Evolutionary conservation across 805 yeast genomes (phyloP), one percentile per base, ranked within the genome.

Genomic region (Lipomyces chichibuensis): DNA sequence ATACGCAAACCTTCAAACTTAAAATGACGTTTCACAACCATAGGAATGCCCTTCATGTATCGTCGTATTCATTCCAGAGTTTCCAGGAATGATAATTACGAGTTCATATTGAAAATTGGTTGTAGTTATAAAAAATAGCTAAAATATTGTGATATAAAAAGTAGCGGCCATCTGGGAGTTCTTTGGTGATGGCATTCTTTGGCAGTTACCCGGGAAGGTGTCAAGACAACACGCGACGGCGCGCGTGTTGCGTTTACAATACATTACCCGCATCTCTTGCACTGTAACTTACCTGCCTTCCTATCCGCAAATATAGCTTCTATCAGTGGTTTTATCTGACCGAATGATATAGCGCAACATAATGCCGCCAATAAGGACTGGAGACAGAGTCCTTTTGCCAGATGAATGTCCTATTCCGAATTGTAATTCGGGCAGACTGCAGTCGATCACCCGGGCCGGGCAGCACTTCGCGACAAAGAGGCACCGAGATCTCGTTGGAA

Each of bases 401-500:
- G 57, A 54, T 32, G 57, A 54, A 54, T 54, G 57, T 33, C 57
- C 57, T 8, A 54, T 54, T 33, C 37, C 33, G 37, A 33, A 33
- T 17, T 54, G 57, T 17, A 54, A n/a, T 54, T 54, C 57, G 8
- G 57, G 37, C n/a, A 54, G 57, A 54, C 37, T 54, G 37, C 57
- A n/a, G 6, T 54, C 57, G 37, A 54, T 54, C 33, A 17, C 37
- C 11, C 33, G 37, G 11, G 57, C 57, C 2, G 37, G 57, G n/a
- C 43, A 54, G 11, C 57, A 54, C 37, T 54, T 54, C 37, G 37
- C 57, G n/a, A 54, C 37, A 17, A 54, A 33, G 57, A 54, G 57
- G 17, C 57, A 54, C 37, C 33, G 57, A n/a, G 57, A 54, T 7
- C 37, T 54, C n/a, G 57, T n/a, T 33, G 39, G 20, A 33, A 54